Percentiles rank a stretch among this genome's conserved stretches.
Evolutionary conservation across 148 eudicot genomes (phyloP).

Genomic region (Camellia japonica): DNA sequence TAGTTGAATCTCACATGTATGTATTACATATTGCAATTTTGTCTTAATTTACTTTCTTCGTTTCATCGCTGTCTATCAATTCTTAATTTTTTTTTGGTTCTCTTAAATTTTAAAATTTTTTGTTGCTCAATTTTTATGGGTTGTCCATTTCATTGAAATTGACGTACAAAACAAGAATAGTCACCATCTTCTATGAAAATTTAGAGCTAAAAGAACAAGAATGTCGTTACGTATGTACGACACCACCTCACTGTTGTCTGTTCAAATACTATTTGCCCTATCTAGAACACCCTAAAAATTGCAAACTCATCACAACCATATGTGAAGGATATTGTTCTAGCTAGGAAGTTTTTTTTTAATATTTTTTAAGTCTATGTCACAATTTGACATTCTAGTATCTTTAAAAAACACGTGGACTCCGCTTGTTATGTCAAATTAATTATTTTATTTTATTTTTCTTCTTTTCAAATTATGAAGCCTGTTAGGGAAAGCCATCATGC

Average conservation of each 20-base stretch:
- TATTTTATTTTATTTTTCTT: not conserved
- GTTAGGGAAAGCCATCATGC: conserved; percentile 44
- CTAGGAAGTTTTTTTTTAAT: too few relatives aligned
- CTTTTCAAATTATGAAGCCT: conserved; percentile 24
- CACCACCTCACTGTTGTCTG: not conserved
- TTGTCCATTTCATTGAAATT: not conserved
- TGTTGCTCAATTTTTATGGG: not conserved
- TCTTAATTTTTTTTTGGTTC: not conserved
- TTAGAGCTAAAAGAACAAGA: not conserved
- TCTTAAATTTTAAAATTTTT: not conserved
- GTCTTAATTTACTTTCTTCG: not conserved
- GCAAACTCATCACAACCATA: too few relatives aligned
- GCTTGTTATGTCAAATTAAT: too few relatives aligned
- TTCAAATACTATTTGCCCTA: too few relatives aligned
- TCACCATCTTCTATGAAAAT: not conserved
- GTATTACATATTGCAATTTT: not conserved
- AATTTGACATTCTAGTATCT: too few relatives aligned
- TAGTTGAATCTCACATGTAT: conserved; percentile 45
- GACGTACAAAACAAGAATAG: not conserved
- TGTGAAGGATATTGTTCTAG: too few relatives aligned
- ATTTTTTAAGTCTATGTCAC: too few relatives aligned
- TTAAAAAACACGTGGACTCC: too few relatives aligned
- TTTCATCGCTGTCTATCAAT: not conserved
- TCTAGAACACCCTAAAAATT: too few relatives aligned
- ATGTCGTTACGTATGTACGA: not conserved